These are phyloP conservation scores for Sporothrix brunneoviolacea DNA, from an alignment of 2,329 filamentous ascomycete species.

Conservation along the genomic window DNA sequence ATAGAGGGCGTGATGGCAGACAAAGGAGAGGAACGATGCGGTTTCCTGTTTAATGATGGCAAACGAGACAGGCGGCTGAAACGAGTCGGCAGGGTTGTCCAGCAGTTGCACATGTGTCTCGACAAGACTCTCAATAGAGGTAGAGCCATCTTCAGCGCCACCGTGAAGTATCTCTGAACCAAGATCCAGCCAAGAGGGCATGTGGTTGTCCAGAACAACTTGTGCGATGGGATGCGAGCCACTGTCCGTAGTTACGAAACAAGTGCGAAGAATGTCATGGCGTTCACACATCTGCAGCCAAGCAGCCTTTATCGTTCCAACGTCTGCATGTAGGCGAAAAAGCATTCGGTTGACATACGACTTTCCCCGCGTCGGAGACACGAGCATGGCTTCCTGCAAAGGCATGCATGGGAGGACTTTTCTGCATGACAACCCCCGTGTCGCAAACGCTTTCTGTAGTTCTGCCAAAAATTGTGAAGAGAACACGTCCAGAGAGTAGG, in stretches of 20 bases:
- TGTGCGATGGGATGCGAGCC: conserved; percentile 61
- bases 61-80: conserved; percentile 39
- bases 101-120: conserved; percentile 35
- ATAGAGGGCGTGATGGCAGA: conserved; percentile 76
- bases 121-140: conserved; percentile 29
- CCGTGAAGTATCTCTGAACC: neutral
- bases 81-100: conserved; percentile 36
- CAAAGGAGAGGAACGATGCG: conserved; percentile 37
- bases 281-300: conserved; percentile 59
- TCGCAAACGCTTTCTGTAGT: conserved; percentile 12
- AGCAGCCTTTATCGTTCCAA: conserved; percentile 43
- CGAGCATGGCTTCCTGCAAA: conserved; percentile 82
- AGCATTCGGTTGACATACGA: conserved; percentile 69
- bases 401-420: conserved; percentile 74
- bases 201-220: conserved; percentile 51
- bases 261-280: conserved; percentile 72
- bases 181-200: conserved; percentile 32
- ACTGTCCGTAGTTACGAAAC: conserved; percentile 61
- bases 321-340: conserved; percentile 50
- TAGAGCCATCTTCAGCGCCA: neutral
- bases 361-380: conserved; percentile 38
- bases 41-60: conserved; percentile 31
- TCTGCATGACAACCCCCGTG: conserved; percentile 31
- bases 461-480: conserved; percentile 19
- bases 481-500: conserved; percentile 23